phyloP scores from a whole-genome alignment of 202 grass and related monocot species.

The Alloteropsis angusta region DNA sequence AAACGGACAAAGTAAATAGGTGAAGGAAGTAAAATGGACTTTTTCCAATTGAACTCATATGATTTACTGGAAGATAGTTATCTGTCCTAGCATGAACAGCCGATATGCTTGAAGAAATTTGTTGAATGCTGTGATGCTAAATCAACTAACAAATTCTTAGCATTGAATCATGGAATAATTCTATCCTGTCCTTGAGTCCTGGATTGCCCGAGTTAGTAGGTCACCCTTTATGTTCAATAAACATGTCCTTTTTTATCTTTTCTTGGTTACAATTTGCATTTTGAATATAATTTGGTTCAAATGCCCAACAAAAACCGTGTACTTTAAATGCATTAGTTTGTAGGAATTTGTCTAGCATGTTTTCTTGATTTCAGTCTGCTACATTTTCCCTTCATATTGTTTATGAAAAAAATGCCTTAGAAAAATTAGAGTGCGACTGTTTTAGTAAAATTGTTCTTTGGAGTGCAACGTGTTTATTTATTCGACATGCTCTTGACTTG shows the following conservation, averaged over 20 bases:
- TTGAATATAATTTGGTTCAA: not conserved
- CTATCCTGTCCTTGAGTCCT: not conserved
- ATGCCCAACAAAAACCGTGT: not conserved
- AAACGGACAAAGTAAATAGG: no score
- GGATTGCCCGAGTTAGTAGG: not conserved
- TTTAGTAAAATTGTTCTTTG: not conserved
- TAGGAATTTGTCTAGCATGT: not conserved
- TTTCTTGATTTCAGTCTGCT: not conserved
- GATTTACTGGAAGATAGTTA: not conserved
- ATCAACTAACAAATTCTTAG: not conserved
- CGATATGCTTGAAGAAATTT: not conserved
- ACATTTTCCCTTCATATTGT: not conserved
- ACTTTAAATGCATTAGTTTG: not conserved
- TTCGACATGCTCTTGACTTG: not conserved
- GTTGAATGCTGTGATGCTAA: not conserved
- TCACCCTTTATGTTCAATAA: not conserved
- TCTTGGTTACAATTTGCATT: constrained; percentile 4
- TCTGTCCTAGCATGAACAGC: not conserved
- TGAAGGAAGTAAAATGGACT: no score
- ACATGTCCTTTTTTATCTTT: not conserved
- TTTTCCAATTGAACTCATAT: not conserved
- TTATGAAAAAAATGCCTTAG: not conserved
- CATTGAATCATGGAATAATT: not conserved
- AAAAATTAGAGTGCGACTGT: not conserved
- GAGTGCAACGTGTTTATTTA: not conserved